Conservation (phyloP, 352 stramenopile genomes). For the Phytophthora rubi region DNA sequence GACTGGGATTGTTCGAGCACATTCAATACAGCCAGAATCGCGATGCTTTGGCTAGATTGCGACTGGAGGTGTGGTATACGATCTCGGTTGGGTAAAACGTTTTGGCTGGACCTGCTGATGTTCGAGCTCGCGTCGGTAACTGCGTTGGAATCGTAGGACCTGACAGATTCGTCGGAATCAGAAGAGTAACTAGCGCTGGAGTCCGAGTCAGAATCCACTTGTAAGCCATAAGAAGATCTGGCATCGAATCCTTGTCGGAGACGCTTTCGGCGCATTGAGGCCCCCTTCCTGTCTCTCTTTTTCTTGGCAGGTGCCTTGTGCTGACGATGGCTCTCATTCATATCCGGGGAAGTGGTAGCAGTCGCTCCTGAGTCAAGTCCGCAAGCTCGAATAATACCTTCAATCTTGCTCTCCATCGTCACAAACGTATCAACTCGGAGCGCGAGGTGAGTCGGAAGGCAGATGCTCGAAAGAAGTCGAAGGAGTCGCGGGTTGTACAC, state of each 20-base stretch:
- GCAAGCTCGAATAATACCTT: conserved; percentile 49
- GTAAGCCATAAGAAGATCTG: conserved; percentile 17
- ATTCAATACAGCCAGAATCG: conserved; percentile 42
- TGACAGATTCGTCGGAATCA: conserved; percentile 17
- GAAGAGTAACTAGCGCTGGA: conserved; percentile 34
- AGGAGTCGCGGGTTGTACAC: conserved; percentile 68
- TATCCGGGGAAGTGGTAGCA: not conserved
- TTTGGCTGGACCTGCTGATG: not conserved
- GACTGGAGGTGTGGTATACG: conserved; percentile 50
- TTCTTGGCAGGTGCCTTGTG: conserved; percentile 12
- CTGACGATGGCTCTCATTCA: not conserved
- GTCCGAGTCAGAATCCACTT: conserved; percentile 29
- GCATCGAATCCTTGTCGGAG: conserved; percentile 42
- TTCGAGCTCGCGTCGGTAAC: not conserved
- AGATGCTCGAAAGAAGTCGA: conserved; percentile 52
- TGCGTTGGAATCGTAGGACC: conserved; percentile 17
- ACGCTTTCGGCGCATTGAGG: conserved; percentile 30
- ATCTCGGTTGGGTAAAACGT: conserved; percentile 4
- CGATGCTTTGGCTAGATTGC: conserved; percentile 37
- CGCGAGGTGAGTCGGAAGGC: conserved; percentile 37
- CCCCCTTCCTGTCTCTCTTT: conserved; percentile 3
- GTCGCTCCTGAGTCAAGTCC: conserved; percentile 35
- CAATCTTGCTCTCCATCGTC: conserved; percentile 40
- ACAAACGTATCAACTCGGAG: conserved; percentile 34
- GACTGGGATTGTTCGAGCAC: conserved; percentile 49